A percentile compares a stretch with the other conserved stretches of the same genome.
These are phyloP conservation scores for Pyracantha coccinea DNA, from an alignment of 331 rosid genomes.

Conservation along the genomic window DNA sequence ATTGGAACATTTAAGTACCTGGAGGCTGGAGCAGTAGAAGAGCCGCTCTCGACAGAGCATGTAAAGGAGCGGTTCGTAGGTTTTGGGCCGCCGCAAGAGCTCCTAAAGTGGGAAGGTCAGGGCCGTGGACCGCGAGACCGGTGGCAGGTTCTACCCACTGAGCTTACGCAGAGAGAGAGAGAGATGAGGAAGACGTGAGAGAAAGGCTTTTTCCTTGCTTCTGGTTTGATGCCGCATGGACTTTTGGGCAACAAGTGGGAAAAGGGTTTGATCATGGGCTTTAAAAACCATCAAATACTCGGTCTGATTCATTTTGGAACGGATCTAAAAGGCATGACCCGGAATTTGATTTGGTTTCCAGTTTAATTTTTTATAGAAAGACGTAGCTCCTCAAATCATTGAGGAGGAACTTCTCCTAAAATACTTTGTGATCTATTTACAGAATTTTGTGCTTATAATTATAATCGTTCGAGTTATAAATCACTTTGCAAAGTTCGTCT, in stretches of 20 bases:
- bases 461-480: too few relatives aligned
- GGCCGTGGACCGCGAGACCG: not conserved
- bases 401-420: not conserved
- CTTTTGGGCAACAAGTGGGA: not conserved
- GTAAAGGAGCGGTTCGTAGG: not conserved
- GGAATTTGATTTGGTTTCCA: too few relatives aligned
- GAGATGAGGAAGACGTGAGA: not conserved
- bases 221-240: not conserved
- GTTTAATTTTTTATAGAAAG: not conserved
- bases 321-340: not conserved
- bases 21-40: not conserved
- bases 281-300: not conserved
- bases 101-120: not conserved
- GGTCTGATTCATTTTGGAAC: not conserved
- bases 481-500: too few relatives aligned
- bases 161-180: not conserved
- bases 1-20: not conserved
- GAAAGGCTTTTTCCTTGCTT: not conserved
- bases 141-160: not conserved
- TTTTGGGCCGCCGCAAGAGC: not conserved
- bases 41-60: not conserved
- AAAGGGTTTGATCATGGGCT: not conserved
- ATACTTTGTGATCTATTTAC: too few relatives aligned
- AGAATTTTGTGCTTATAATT: too few relatives aligned
- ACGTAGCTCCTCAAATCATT: too few relatives aligned